Evolutionary conservation across 257 asterid genomes (phyloP), one percentile per base, ranked within the genome.

Genomic region (Echites panduratus): DNA sequence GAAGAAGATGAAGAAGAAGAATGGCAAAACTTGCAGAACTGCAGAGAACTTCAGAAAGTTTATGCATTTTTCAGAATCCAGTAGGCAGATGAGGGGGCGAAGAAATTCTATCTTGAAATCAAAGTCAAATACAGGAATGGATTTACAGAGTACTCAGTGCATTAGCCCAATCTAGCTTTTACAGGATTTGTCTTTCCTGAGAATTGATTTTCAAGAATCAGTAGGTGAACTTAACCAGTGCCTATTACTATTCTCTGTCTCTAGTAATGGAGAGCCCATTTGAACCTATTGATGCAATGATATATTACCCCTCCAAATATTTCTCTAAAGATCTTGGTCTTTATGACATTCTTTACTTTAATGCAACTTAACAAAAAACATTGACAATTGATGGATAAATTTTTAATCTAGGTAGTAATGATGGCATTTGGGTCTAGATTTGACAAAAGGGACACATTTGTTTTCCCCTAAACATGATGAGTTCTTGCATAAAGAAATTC

Each of bases 31-130:
- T 75, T 61, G 73, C 70, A 16, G 61, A 67, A 67, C 54, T 63
- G 74, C 57, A 70, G n/a, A 74, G 40, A 78, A 78, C 64, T n/a
- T 24, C 49, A 5, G 20, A 53, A 62, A 61, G 27, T 7, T 16
- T 61, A 59, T 62, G 67, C 84, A 80, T 80, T 24, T 14, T 80
- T 72, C 38, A 52, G 54, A 73, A 66, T 29, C 57, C 16, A 20
- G 19, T 3, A 32, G 38, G 38, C 38, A 32, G 38, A 32, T 32
- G 38, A n/a, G 38, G 38, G 38, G 38, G 38, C 38, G 38, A 32
- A 32, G 38, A 32, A 32, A 32, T 32, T 32, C 38, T 32, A 32
- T 32, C 38, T 32, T 32, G 1, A 3, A 32, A 32, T 32, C 38
- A 32, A 32, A 32, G 38, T 32, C 38, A 32, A 32, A 32, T 3